These are phyloP conservation scores for Globisporangium rhizosaccharum DNA, from an alignment of 352 stramenopile genomes.

Conservation along the genomic window DNA sequence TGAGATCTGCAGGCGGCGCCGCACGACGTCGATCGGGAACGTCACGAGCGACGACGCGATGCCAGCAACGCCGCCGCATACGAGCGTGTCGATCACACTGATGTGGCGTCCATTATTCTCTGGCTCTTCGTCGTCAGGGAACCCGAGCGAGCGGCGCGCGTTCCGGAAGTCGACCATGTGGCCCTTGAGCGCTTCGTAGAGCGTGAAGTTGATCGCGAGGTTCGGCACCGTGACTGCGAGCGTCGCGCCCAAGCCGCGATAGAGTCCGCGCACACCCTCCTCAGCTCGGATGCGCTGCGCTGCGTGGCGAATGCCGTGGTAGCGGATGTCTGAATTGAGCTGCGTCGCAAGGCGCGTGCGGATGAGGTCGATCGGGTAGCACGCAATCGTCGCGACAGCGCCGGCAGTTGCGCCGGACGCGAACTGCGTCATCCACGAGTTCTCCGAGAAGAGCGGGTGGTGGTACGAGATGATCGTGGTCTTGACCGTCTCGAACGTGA, in stretches of 20 bases:
- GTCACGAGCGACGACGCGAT: conserved; percentile 91
- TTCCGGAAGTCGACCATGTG: conserved; percentile 74
- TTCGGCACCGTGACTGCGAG: conserved; percentile 95
- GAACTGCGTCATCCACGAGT: conserved; percentile 74
- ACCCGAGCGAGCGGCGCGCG: conserved; percentile 24
- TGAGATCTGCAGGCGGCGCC: conserved; percentile 93
- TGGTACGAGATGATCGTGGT: conserved; percentile 59
- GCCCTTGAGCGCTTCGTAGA: conserved; percentile 94
- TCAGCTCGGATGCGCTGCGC: conserved; percentile 89
- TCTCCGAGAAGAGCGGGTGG: conserved; percentile 65
- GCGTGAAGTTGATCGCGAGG: conserved; percentile 94
- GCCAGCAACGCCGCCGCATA: conserved; percentile 88
- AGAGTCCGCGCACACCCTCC: conserved; percentile 89
- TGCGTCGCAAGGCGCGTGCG: conserved; percentile 92
- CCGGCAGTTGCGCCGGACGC: conserved; percentile 61
- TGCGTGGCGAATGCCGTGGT: conserved; percentile 90
- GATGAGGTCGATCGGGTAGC: conserved; percentile 96
- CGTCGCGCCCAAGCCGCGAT: conserved; percentile 90
- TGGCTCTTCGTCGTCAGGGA: conserved; percentile 21
- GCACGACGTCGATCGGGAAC: conserved; percentile 94
- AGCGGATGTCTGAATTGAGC: conserved; percentile 85
- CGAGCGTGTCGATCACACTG: conserved; percentile 79
- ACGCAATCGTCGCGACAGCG: conserved; percentile 80
- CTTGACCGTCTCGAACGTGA: conserved; percentile 93
- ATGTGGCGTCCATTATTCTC: conserved; percentile 24